Conservation (phyloP, 2,329 filamentous ascomycete species). For the Trichoderma asperellum region DNA sequence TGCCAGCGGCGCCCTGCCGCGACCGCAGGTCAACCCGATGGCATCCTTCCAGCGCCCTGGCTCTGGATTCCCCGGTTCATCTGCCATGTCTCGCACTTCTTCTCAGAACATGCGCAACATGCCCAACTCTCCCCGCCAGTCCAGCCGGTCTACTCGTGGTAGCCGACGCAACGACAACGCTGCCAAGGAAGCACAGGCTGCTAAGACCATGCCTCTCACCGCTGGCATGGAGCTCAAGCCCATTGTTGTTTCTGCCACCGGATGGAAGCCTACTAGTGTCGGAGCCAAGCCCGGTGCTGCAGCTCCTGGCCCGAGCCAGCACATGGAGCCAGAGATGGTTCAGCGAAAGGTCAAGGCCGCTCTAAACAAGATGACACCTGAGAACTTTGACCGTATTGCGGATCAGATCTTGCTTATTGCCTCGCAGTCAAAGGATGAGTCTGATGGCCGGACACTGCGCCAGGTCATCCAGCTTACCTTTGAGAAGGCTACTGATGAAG, state of each 20-base stretch:
- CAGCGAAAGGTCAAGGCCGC: slow-evolving; percentile 98
- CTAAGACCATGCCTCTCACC: slow-evolving; percentile 91
- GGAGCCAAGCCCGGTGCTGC: slow-evolving; percentile 44
- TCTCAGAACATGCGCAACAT: slow-evolving; percentile 65
- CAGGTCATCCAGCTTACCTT: slow-evolving; percentile 99
- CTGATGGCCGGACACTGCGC: slow-evolving; percentile 88
- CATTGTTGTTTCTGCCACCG: slow-evolving; percentile 70
- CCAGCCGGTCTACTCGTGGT: slow-evolving; percentile 64
- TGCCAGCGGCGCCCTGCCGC: slow-evolving; percentile 56
- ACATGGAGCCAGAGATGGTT: slow-evolving; percentile 88
- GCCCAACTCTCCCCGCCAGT: slow-evolving; percentile 72
- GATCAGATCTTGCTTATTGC: slow-evolving; percentile 92
- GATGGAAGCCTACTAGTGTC: slow-evolving; percentile 88
- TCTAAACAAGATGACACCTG: slow-evolving; percentile 99
- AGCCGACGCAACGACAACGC: slow-evolving; percentile 66
- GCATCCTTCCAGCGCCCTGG: slow-evolving; percentile 51
- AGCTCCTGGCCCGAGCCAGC: slow-evolving; percentile 45
- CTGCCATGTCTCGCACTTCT: slow-evolving; percentile 67
- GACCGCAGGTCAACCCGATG: slow-evolving; percentile 49
- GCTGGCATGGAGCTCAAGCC: slow-evolving; percentile 80
- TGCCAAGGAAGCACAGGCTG: slow-evolving; percentile 68
- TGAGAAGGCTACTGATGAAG: slow-evolving; percentile 97
- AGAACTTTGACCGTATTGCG: slow-evolving; percentile 96
- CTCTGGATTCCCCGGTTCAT: slow-evolving; percentile 64
- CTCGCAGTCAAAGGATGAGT: slow-evolving; percentile 92